A percentile compares a stretch with the other conserved stretches of the same genome.
These are phyloP conservation scores for Globisporangium splendens DNA, from an alignment of 352 stramenopile species.

Conservation along the genomic window DNA sequence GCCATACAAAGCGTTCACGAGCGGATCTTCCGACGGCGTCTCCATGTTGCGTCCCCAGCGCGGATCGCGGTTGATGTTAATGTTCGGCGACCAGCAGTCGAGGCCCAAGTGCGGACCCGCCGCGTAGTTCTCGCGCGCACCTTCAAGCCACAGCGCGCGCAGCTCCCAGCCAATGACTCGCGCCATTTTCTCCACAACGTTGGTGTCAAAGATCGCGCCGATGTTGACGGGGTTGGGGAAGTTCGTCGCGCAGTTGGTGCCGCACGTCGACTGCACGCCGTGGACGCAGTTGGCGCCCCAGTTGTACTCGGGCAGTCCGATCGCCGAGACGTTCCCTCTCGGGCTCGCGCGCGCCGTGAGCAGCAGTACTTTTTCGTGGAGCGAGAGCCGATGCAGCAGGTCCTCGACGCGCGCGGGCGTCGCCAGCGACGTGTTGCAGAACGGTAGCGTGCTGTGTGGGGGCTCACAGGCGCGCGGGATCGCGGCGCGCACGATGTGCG, in stretches of 20 bases:
- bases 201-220: constrained; percentile 84
- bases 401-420: constrained; percentile 67
- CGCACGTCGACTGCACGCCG: constrained; percentile 84
- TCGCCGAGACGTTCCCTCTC: constrained; percentile 64
- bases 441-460: constrained; percentile 38
- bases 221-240: constrained; percentile 91
- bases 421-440: constrained; percentile 75
- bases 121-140: constrained; percentile 64
- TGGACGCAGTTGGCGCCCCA: constrained; percentile 94
- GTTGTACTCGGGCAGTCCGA: constrained; percentile 89
- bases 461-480: constrained; percentile 60
- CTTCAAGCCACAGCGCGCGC: constrained; percentile 75
- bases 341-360: constrained; percentile 69
- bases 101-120: constrained; percentile 71
- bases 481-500: background rate
- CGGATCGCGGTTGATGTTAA: constrained; percentile 95
- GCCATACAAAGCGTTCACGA: constrained; percentile 90
- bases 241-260: constrained; percentile 74
- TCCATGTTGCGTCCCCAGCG: constrained; percentile 93
- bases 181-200: constrained; percentile 78
- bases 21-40: constrained; percentile 91
- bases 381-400: constrained; percentile 62
- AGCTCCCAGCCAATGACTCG: constrained; percentile 84
- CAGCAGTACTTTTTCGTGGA: constrained; percentile 69
- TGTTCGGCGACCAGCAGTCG: constrained; percentile 93